Evolutionary conservation across 2,329 filamentous ascomycete genomes (phyloP), one percentile per base, ranked within the genome.

Genomic region (Talaromyces atroroseus): DNA sequence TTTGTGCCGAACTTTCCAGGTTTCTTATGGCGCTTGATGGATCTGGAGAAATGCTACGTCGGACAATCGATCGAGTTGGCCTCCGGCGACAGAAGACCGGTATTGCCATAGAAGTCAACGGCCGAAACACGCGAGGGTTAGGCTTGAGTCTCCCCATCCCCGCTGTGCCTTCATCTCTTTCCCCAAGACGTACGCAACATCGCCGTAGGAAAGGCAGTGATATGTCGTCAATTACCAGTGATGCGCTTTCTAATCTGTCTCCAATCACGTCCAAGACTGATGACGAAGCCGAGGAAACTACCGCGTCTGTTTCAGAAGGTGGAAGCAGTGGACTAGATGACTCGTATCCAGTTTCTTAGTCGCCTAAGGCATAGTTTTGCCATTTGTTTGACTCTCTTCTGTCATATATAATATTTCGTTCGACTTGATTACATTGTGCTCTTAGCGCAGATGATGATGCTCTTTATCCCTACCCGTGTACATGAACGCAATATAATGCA

Each of bases 21-120:
- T 99, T 99, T 72, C 76, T 99, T 56, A 91, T 95, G 48, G 92
- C 92, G 5, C 84, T 99, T 65, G 94, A 99, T 67, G 86, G 90
- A 62, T 88, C 85, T 14, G 94, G 94, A 0, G 84, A 87, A 62
- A 92, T 89, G 46, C 78, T 99, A 14, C 68, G 71, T 50, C 68
- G 75, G 49, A 73, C 76, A 8, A 69, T 78, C 52, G 66, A 68
- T 8, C 71, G 75, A n/a, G 71, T 76, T 8, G 71, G 70, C 7
- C 55, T 73, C n/a, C 65, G 68, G 54, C 52, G 58, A 29, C 56
- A 54, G 40, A 58, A 53, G 23, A 29, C 29, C 2, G 40, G 40
- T 56, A 49, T 16, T 3, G 10, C 26, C 8, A 44, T 40, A 55
- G 58, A 63, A 52, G 29, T 63, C 56, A 63, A 63, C 26, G 65